Evolutionary conservation across 768 basidiomycete species (phyloP).

Genomic region (Pleurotus salmoneostramineus): DNA sequence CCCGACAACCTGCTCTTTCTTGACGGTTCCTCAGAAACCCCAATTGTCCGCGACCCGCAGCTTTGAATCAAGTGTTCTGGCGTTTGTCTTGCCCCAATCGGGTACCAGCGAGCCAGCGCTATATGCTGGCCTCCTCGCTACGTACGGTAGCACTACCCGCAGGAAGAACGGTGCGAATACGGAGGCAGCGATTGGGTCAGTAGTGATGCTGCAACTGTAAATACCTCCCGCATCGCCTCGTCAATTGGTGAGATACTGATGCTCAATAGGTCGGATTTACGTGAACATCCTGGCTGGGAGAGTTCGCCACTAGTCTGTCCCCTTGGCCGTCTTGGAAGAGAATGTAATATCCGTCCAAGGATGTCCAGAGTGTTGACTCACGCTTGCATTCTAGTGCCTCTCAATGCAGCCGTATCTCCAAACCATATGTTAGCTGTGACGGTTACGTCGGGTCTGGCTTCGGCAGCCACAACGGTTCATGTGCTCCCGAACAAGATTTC

Average conservation of each 20-base stretch:
- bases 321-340: slow-evolving; percentile 36
- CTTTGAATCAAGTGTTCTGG: slow-evolving; percentile 41
- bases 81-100: slow-evolving; percentile 38
- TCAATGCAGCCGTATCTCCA: slow-evolving; percentile 52
- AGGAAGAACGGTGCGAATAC: slow-evolving; percentile 23
- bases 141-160: slow-evolving; percentile 35
- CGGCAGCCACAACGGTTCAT: slow-evolving; percentile 37
- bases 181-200: slow-evolving; percentile 42
- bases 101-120: slow-evolving; percentile 29
- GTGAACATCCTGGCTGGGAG: slow-evolving; percentile 49
- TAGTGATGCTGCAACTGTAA: slow-evolving; percentile 53
- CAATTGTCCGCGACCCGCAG: slow-evolving; percentile 30
- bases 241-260: slow-evolving; percentile 1
- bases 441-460: slow-evolving; percentile 39
- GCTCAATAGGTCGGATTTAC: slow-evolving; percentile 46
- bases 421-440: slow-evolving; percentile 56
- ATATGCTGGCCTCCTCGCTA: slow-evolving; percentile 45
- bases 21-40: slow-evolving; percentile 21
- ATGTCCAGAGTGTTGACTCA: not conserved
- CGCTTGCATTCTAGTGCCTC: slow-evolving; percentile 43
- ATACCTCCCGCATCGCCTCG: slow-evolving; percentile 12
- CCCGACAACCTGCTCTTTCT: not conserved
- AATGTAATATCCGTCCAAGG: slow-evolving; percentile 36
- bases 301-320: slow-evolving; percentile 40
- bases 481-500: slow-evolving; percentile 32